A percentile compares a stretch with the other conserved stretches of the same genome.
Evolutionary conservation across 2,329 filamentous ascomycete species (phyloP).

Genomic region (Sporothrix inflata): DNA sequence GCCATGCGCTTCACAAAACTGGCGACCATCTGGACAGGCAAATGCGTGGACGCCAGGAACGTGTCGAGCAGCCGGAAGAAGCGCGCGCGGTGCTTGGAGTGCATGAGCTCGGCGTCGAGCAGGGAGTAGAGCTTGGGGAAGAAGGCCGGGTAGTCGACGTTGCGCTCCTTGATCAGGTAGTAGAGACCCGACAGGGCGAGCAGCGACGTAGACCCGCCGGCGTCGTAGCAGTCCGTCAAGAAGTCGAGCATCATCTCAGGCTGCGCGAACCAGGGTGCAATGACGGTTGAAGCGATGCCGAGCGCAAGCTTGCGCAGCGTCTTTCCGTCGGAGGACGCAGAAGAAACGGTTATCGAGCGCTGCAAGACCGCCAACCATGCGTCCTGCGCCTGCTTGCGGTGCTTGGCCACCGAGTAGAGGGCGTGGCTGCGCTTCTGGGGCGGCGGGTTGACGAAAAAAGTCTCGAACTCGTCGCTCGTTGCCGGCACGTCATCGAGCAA

Average conservation of each 20-base stretch:
- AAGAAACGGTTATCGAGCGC: conserved; percentile 51
- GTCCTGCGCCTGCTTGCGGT: conserved; percentile 80
- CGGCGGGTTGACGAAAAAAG: conserved; percentile 65
- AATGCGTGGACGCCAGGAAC: conserved; percentile 87
- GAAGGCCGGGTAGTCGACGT: conserved; percentile 94
- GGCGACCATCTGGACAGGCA: conserved; percentile 86
- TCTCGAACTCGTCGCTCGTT: conserved; percentile 65
- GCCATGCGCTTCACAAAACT: conserved; percentile 96
- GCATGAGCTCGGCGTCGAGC: conserved; percentile 80
- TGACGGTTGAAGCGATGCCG: conserved; percentile 71
- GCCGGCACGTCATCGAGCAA: conserved; percentile 72
- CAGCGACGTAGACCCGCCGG: conserved; percentile 82
- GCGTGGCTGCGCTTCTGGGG: conserved; percentile 70
- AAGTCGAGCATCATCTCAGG: conserved; percentile 95
- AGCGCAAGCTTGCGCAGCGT: conserved; percentile 80
- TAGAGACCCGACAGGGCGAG: conserved; percentile 91
- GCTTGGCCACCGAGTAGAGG: conserved; percentile 66
- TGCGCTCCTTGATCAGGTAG: conserved; percentile 89
- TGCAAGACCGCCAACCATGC: conserved; percentile 82
- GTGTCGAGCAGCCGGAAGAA: conserved; percentile 93
- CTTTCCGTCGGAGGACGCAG: conserved; percentile 55
- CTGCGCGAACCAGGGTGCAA: conserved; percentile 87
- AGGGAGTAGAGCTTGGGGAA: conserved; percentile 93
- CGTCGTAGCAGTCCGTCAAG: conserved; percentile 88
- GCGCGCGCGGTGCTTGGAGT: conserved; percentile 90